Percentiles rank a stretch among this genome's conserved stretches.
phyloP scores from a whole-genome alignment of 1,284 basidiomycete species.

The Xanthoconium separans region DNA sequence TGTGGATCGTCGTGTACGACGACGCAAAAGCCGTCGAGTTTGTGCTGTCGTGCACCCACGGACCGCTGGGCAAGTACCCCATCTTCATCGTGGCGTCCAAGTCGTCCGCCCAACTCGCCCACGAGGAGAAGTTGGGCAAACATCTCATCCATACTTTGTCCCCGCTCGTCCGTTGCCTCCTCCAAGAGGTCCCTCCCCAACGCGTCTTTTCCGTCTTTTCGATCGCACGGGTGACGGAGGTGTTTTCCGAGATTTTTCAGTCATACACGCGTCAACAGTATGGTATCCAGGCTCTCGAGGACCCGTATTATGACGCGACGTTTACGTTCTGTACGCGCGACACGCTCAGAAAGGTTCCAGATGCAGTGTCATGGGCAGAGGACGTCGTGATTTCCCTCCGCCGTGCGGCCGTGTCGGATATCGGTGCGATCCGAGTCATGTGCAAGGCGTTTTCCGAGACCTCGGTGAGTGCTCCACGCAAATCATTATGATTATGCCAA shows the following conservation, averaged over 20 bases:
- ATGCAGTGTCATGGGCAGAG: slow-evolving; percentile 14
- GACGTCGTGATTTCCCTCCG: slow-evolving; percentile 39
- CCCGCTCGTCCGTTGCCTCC: slow-evolving; percentile 35
- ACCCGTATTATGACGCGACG: slow-evolving; percentile 62
- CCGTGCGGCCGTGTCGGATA: slow-evolving; percentile 44
- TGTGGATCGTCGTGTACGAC: slow-evolving; percentile 52
- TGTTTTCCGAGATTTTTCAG: slow-evolving; percentile 48
- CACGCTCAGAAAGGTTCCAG: slow-evolving; percentile 34
- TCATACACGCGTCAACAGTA: slow-evolving; percentile 38
- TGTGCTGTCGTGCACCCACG: slow-evolving; percentile 56
- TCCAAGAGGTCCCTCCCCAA: slow-evolving; percentile 27
- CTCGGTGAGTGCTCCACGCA: slow-evolving; percentile 44
- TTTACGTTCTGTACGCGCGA: slow-evolving; percentile 52
- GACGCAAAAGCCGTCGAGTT: slow-evolving; percentile 42
- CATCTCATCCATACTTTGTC: slow-evolving; percentile 37
- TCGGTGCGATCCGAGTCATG: slow-evolving; percentile 36
- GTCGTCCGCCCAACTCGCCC: slow-evolving; percentile 30
- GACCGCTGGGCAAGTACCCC: slow-evolving; percentile 55
- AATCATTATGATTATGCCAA: background rate
- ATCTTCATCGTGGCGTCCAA: slow-evolving; percentile 53
- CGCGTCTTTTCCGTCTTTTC: slow-evolving; percentile 72
- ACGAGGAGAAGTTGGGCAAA: slow-evolving; percentile 15
- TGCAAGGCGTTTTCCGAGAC: slow-evolving; percentile 57
- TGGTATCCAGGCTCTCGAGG: slow-evolving; percentile 27
- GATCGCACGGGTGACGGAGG: slow-evolving; percentile 42